Conservation (phyloP, 257 asterid species). For the Verbena officinalis region DNA sequence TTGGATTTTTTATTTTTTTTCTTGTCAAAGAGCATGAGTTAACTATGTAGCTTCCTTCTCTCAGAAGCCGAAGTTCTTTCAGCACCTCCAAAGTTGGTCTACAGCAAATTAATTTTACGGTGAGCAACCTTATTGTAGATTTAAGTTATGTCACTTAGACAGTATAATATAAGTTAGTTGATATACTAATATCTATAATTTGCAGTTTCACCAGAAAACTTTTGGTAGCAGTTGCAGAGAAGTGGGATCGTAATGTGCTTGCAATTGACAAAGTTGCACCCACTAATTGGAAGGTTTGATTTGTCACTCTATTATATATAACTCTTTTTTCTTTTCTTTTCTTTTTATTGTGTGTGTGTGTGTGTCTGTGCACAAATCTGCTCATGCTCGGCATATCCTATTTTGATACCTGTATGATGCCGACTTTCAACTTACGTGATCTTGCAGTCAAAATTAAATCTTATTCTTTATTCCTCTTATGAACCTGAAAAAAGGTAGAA, state of each 20-base stretch:
- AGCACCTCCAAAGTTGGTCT: constrained; percentile 94
- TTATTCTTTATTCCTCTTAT: background rate
- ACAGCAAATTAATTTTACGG: constrained; percentile 91
- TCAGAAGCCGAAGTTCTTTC: constrained; percentile 92
- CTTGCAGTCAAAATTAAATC: no score
- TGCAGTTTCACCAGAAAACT: constrained; percentile 89
- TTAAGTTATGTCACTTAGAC: constrained; percentile 5
- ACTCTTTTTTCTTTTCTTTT: background rate
- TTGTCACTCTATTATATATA: constrained; percentile 16
- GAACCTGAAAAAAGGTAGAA: background rate
- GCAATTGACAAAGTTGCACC: constrained; percentile 79
- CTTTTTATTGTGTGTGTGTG: no score
- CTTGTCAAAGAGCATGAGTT: constrained; percentile 16
- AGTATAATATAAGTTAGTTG: constrained; percentile 12
- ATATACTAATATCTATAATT: constrained; percentile 24
- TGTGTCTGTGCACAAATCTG: no score
- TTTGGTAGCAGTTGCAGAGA: constrained; percentile 83
- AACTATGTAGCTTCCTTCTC: constrained; percentile 25
- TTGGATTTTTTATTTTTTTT: background rate
- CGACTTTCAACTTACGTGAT: no score
- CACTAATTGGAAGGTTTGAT: constrained; percentile 78
- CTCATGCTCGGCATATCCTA: no score
- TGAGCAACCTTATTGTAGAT: constrained; percentile 35
- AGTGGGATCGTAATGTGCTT: constrained; percentile 78
- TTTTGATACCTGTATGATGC: no score